Conservation (phyloP, 768 basidiomycete species). For the Tubosaeta sp. region DNA sequence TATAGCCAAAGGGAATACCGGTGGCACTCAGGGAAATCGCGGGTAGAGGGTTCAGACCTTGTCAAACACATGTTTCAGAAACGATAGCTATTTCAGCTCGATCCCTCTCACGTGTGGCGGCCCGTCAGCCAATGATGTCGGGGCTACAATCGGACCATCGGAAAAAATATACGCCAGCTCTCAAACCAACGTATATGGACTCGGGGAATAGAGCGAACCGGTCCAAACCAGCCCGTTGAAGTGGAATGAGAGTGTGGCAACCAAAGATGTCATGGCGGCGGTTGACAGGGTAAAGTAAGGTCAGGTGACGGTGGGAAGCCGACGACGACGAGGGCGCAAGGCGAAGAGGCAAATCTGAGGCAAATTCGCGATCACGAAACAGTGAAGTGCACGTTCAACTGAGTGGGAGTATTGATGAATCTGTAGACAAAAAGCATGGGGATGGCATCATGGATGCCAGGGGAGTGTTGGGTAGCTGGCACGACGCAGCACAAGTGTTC, state of each 20-base stretch:
- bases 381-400: neutral
- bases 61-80: neutral
- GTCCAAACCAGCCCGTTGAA: neutral
- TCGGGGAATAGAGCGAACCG: constrained; percentile 11
- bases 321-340: neutral
- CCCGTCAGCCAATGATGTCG: neutral
- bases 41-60: neutral
- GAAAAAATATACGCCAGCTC: neutral
- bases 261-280: neutral
- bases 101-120: neutral
- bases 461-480: neutral
- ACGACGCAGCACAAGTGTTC: constrained; percentile 33
- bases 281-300: neutral
- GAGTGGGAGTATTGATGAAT: neutral
- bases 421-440: constrained; percentile 3
- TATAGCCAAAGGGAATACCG: neutral
- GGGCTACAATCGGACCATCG: neutral
- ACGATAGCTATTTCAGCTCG: neutral
- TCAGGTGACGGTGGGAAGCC: constrained; percentile 8
- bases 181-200: neutral
- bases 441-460: neutral
- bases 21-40: neutral
- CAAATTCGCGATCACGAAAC: neutral
- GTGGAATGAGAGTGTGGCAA: neutral
- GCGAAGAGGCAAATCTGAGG: no score